Conservation (phyloP, 1,139 yeast species). For the Hanseniaspora sp. region DNA sequence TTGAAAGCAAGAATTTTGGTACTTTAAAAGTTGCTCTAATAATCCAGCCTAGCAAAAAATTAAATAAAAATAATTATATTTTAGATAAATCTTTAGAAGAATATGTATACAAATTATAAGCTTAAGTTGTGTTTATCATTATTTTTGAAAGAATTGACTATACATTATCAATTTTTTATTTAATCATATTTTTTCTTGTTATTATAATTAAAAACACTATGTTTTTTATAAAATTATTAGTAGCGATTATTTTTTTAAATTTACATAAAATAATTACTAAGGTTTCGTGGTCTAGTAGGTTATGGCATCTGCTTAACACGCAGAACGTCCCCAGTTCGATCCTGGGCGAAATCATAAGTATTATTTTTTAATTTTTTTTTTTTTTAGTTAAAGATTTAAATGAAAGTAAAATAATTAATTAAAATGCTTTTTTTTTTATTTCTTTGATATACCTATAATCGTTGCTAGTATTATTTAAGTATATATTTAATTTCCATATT, state of each 20-base stretch:
- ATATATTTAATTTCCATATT: neutral
- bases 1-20: neutral
- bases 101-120: neutral
- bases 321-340: conserved; percentile 99
- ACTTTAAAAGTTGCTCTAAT: neutral
- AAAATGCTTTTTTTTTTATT: neutral
- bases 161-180: too few species aligned
- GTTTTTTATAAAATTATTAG: too few species aligned
- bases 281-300: conserved; percentile 96
- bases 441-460: neutral
- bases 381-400: neutral
- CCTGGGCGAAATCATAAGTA: conserved; percentile 86
- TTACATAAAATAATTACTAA: neutral
- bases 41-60: neutral
- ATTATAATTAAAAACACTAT: too few species aligned
- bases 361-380: too few species aligned
- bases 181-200: too few species aligned
- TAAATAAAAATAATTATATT: neutral
- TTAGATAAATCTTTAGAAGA: neutral
- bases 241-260: too few species aligned
- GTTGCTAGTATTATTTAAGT: neutral
- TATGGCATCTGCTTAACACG: conserved; percentile 99
- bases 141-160: too few species aligned
- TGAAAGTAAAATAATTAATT: neutral
- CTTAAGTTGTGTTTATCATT: too few species aligned